phyloP scores from a whole-genome alignment of 169 alveolate species.

The Cryptosporidium sp. region DNA sequence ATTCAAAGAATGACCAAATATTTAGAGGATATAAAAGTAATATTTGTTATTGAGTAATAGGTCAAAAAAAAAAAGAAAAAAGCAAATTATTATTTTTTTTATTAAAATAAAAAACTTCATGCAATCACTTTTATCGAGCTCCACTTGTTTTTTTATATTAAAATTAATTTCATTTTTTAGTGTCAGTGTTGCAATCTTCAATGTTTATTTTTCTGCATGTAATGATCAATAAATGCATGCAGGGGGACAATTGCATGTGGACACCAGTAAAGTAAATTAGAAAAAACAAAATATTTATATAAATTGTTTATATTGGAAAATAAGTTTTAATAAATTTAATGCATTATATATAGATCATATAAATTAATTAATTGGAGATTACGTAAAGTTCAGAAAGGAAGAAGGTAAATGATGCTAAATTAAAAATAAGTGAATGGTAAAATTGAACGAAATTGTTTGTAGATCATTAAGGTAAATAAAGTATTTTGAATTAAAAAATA shows the following conservation, averaged over 20 bases:
- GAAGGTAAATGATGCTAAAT: neutral
- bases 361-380: neutral
- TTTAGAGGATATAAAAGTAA: too few relatives aligned
- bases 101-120: too few relatives aligned
- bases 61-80: too few relatives aligned
- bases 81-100: too few relatives aligned
- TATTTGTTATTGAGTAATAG: too few relatives aligned
- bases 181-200: neutral
- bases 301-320: neutral
- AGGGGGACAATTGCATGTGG: slow-evolving; percentile 8
- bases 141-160: neutral
- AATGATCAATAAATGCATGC: slow-evolving; percentile 22
- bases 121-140: too few relatives aligned
- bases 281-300: neutral
- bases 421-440: neutral
- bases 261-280: neutral
- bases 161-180: neutral
- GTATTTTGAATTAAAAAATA: too few relatives aligned
- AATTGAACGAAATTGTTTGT: too few relatives aligned
- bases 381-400: neutral
- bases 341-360: neutral
- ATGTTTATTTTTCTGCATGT: neutral
- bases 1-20: too few relatives aligned
- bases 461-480: too few relatives aligned
- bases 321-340: neutral